Conservation (phyloP, 495 filamentous ascomycete species). For the Elasticomyces elasticus region DNA sequence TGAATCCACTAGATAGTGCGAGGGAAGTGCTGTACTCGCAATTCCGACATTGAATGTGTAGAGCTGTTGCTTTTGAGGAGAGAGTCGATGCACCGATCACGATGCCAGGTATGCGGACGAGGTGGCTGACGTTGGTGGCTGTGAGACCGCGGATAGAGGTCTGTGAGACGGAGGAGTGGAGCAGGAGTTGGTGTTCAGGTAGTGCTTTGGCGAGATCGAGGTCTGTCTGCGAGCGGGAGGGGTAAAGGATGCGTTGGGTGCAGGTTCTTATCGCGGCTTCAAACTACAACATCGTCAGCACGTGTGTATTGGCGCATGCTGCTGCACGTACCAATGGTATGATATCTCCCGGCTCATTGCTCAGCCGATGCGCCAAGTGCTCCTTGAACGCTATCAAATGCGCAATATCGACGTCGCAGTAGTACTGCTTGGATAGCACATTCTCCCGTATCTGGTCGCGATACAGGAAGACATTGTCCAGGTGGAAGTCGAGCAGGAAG, state of each 20-base stretch:
- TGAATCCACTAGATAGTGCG: slow-evolving; percentile 70
- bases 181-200: slow-evolving; percentile 88
- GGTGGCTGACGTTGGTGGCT: slow-evolving; percentile 83
- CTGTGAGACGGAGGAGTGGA: slow-evolving; percentile 83
- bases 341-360: slow-evolving; percentile 82
- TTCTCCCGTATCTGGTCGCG: slow-evolving; percentile 95
- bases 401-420: slow-evolving; percentile 92
- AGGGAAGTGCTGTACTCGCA: slow-evolving; percentile 68
- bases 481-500: slow-evolving; percentile 89
- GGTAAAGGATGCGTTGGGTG: slow-evolving; percentile 81
- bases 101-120: slow-evolving; percentile 93
- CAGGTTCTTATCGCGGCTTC: slow-evolving; percentile 82
- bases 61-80: slow-evolving; percentile 82
- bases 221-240: slow-evolving; percentile 49
- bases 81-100: slow-evolving; percentile 95
- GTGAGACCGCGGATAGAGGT: slow-evolving; percentile 91
- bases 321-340: slow-evolving; percentile 65
- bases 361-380: slow-evolving; percentile 83
- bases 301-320: not conserved
- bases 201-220: slow-evolving; percentile 31
- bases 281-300: slow-evolving; percentile 49
- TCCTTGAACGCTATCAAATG: slow-evolving; percentile 96
- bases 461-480: slow-evolving; percentile 95
- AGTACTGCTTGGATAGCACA: slow-evolving; percentile 87
- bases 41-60: slow-evolving; percentile 81